Base-by-base conservation (phyloP, 1,284 basidiomycete species). In the Macrocystidia cucumis region DNA sequence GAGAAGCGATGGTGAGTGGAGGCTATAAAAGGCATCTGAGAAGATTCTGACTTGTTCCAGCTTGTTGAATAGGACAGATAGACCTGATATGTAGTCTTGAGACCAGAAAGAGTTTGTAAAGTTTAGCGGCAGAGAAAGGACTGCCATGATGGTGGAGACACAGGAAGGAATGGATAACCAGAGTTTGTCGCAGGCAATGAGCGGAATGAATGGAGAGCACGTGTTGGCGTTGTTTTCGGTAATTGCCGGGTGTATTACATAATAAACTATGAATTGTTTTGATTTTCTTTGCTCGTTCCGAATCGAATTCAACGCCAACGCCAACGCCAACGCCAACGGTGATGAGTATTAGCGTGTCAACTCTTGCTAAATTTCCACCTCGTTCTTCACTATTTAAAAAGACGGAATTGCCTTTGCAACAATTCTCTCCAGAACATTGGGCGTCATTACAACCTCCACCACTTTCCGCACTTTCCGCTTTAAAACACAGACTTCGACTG, bases 71-170 rank as follows among this genome's bases (percentile, higher is more conserved):
- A 91, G 59, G 13, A 84, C 74, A 45, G 91, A 78, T 17, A 92
- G 69, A 21, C 90, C 90, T 39, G 65, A 74, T 25, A 87, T 70
- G 54, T 90, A 91, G 62, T 91, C 88, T 54, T 88, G 80, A 6
- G 89, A 76, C 90, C 90, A 93, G 66, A 93, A 93, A 23, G 88
- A 91, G 59, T 92, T 92, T 44, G 72, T 76, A 57, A 93, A 93
- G 13, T 74, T 76, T 44, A 88, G 68, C 19, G 90, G 90, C 49
- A 92, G 74, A 24, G 87, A 86, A 44, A 92, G 63, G 44, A 87
- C 83, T 45, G 88, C 83, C 87, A 91, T 91, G 23, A 25, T 8
- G 23, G 23, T 8, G 23, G 23, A 25, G 23, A 25, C 8, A 25
- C 23, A 25, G n/a, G n/a, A n/a, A n/a, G n/a, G n/a, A n/a, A n/a